A percentile compares a stretch with the other conserved stretches of the same genome.
phyloP scores from a whole-genome alignment of 2,329 filamentous ascomycete species.

The Teratosphaeria gauchensis region DNA sequence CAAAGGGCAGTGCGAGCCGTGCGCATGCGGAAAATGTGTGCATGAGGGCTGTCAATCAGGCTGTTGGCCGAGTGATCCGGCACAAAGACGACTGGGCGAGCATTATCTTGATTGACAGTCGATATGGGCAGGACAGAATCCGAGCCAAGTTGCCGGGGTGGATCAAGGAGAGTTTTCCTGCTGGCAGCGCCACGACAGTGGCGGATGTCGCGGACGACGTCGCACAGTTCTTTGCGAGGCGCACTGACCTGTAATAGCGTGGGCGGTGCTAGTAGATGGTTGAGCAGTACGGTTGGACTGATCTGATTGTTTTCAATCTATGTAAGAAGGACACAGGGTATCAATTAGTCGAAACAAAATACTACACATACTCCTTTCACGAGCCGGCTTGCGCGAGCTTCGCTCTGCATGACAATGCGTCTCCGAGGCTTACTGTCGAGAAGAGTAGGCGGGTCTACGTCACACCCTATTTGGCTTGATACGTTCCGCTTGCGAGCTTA shows the following conservation, averaged over 20 bases:
- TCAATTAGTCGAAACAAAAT: background rate
- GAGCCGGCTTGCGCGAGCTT: background rate
- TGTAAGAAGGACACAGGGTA: background rate
- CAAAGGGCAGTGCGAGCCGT: constrained; percentile 45
- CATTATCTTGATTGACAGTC: constrained; percentile 72
- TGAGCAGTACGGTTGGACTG: background rate
- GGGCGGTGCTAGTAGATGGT: too few relatives aligned
- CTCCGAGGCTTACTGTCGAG: background rate
- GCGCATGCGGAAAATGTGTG: constrained; percentile 92
- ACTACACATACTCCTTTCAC: background rate
- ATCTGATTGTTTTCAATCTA: background rate
- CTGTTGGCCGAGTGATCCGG: constrained; percentile 83
- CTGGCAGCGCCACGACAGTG: constrained; percentile 28
- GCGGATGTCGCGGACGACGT: constrained; percentile 21
- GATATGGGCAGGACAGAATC: constrained; percentile 68
- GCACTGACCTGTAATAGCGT: background rate
- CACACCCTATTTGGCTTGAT: constrained; percentile 28
- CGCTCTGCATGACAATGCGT: background rate
- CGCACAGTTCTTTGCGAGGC: constrained; percentile 2
- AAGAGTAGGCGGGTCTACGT: background rate
- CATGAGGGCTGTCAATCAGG: constrained; percentile 96
- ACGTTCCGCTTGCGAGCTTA: constrained; percentile 67
- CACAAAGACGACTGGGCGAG: constrained; percentile 83
- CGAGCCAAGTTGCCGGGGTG: constrained; percentile 74
- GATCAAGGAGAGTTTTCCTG: constrained; percentile 62